Conservation (phyloP, 805 yeast species). For the Candida ponderosae region DNA sequence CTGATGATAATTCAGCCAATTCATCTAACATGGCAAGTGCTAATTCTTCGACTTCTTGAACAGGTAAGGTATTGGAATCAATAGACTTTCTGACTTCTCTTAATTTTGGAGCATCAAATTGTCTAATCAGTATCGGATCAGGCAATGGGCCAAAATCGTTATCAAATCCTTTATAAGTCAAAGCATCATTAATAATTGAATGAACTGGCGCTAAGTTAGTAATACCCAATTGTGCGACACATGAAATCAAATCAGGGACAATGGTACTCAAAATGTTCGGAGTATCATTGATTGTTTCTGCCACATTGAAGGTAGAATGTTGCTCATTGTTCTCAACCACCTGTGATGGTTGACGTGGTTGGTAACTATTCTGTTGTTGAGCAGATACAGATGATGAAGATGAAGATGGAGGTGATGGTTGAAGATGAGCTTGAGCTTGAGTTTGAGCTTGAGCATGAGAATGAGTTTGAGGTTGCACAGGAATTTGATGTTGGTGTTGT, state of each 20-base stretch:
- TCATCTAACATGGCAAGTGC: conserved; percentile 82
- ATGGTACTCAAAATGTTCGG: conserved; percentile 18
- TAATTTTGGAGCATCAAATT: conserved; percentile 80
- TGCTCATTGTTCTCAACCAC: background rate
- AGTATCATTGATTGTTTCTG: conserved; percentile 9
- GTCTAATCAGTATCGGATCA: conserved; percentile 57
- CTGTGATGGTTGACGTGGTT: background rate
- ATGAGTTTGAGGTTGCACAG: conserved; percentile 11
- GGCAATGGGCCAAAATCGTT: conserved; percentile 70
- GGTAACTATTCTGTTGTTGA: conserved; percentile 6
- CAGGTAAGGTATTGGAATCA: conserved; percentile 45
- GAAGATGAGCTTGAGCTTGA: conserved; percentile 1
- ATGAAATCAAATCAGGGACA: conserved; percentile 19
- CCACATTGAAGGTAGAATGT: conserved; percentile 3
- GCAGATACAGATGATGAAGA: conserved; percentile 6
- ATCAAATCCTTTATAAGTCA: conserved; percentile 37
- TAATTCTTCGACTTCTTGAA: conserved; percentile 67
- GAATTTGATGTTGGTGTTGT: conserved; percentile 11
- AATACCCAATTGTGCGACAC: conserved; percentile 26
- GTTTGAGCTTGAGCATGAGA: conserved; percentile 9
- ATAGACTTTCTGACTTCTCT: conserved; percentile 77
- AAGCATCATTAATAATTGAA: conserved; percentile 37
- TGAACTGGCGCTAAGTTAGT: conserved; percentile 24
- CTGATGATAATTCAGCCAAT: conserved; percentile 84
- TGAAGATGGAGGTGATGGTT: background rate